Conservation (phyloP, 306 rosid species). For the Luffa acutangula region DNA sequence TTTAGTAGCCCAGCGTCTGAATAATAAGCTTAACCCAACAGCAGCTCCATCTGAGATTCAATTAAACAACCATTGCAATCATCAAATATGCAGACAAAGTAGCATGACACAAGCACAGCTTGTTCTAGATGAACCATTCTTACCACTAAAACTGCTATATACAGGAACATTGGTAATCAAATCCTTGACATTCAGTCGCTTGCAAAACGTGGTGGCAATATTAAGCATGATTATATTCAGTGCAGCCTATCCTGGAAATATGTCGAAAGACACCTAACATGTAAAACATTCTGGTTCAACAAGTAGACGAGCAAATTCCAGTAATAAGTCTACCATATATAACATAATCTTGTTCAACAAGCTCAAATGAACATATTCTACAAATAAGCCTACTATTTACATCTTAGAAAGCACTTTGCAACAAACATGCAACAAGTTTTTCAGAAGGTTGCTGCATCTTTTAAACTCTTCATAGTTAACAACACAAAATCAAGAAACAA, state of each 20-base stretch:
- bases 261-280: neutral
- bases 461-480: neutral
- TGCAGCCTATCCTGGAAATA: neutral
- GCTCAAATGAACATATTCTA: neutral
- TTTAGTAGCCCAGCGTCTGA: constrained; percentile 88
- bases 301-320: neutral
- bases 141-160: constrained; percentile 54
- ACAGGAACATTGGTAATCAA: constrained; percentile 40
- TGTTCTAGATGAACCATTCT: constrained; percentile 7
- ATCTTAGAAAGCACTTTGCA: neutral
- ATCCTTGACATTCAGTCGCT: constrained; percentile 56
- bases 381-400: neutral
- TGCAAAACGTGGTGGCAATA: constrained; percentile 43
- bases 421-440: neutral
- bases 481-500: neutral
- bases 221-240: constrained; percentile 30
- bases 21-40: constrained; percentile 58
- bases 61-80: constrained; percentile 10
- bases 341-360: neutral
- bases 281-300: neutral
- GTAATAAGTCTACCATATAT: neutral
- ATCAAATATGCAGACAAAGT: constrained; percentile 2
- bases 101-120: neutral
- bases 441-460: neutral
- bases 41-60: constrained; percentile 44